Evolutionary conservation across 2,329 filamentous ascomycete species (phyloP), one percentile per base, ranked within the genome.

Genomic region (Paecilomyces formosus): DNA sequence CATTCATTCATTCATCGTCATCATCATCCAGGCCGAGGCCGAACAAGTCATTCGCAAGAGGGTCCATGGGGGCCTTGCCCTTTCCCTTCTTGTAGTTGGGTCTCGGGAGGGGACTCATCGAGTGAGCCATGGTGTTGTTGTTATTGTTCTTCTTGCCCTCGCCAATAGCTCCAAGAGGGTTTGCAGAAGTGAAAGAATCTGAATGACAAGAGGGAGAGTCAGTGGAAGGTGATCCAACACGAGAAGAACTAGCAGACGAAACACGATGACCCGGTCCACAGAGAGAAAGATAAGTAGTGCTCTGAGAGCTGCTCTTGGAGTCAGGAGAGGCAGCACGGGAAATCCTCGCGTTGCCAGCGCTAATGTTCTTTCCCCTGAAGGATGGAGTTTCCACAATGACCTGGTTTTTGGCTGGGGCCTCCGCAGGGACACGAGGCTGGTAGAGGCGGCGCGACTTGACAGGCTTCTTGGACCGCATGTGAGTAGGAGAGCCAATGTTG

Each of bases 381-480:
- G 60, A 49, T 22, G 61, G 60, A 9, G 49, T 15, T 2, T 61
- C 56, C 13, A 33, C 8, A 9, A 33, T 56, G 8, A 62, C 61
- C 21, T 56, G 56, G 13, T 50, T 45, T 11, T 33, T 35, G 3
- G 58, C 57, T 3, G 55, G 55, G n/a, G 53, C 39, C 9, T 39
- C 50, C 5, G 53, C 49, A 24, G 62, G 61, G 13, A 61, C 57
- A 12, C 63, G 62, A 6, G 59, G 56, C 31, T 66, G 62, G 53
- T 66, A 67, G 33, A 68, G 54, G 30, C 65, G 64, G 39, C 66
- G 66, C 12, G 65, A 63, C 54, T 60, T 65, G 15, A 58, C 60
- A 1, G 53, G 28, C 24, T 56, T 65, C 59, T 60, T 67, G 53
- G 59, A 56, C 28, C 61, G 64, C 9, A 22, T 22, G 53, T 61